A percentile compares a stretch with the other conserved stretches of the same genome.
phyloP scores from a whole-genome alignment of 1,139 yeast species.

The Yamadazyma oceani region DNA sequence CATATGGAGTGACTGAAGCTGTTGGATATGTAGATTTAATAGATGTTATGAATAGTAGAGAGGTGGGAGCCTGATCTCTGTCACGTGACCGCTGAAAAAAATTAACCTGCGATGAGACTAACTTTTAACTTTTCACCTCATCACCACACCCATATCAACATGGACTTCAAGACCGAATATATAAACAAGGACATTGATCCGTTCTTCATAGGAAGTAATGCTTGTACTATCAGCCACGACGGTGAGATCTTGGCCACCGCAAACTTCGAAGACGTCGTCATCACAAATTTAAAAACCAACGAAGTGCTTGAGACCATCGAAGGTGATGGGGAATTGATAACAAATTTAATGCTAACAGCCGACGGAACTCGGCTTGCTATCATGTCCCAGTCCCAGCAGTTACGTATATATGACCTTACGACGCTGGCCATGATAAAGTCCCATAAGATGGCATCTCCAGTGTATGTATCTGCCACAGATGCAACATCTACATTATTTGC shows the following conservation, averaged over 20 bases:
- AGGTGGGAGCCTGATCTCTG: no score
- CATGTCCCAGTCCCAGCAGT: constrained; percentile 81
- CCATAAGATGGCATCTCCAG: constrained; percentile 71
- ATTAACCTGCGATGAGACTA: background rate
- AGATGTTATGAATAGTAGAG: no score
- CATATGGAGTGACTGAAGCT: background rate
- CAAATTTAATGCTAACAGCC: constrained; percentile 74
- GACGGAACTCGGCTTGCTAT: constrained; percentile 71
- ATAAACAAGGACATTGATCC: constrained; percentile 51
- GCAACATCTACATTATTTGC: constrained; percentile 83
- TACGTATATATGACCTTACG: constrained; percentile 59
- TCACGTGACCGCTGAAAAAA: constrained; percentile 1
- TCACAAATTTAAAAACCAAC: constrained; percentile 63
- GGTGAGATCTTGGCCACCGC: constrained; percentile 80
- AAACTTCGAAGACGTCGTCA: constrained; percentile 66
- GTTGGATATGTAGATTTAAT: background rate
- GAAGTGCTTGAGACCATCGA: constrained; percentile 60
- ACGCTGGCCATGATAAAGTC: constrained; percentile 50
- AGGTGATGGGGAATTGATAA: constrained; percentile 85
- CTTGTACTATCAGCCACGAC: constrained; percentile 66
- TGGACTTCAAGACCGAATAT: constrained; percentile 39
- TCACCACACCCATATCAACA: constrained; percentile 8
- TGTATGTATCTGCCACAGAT: constrained; percentile 76
- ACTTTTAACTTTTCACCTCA: background rate
- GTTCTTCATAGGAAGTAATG: constrained; percentile 81